Percentiles rank a stretch among this genome's conserved stretches.
Evolutionary conservation across 352 stramenopile species (phyloP).

Genomic region (Phytophthora ramorum): DNA sequence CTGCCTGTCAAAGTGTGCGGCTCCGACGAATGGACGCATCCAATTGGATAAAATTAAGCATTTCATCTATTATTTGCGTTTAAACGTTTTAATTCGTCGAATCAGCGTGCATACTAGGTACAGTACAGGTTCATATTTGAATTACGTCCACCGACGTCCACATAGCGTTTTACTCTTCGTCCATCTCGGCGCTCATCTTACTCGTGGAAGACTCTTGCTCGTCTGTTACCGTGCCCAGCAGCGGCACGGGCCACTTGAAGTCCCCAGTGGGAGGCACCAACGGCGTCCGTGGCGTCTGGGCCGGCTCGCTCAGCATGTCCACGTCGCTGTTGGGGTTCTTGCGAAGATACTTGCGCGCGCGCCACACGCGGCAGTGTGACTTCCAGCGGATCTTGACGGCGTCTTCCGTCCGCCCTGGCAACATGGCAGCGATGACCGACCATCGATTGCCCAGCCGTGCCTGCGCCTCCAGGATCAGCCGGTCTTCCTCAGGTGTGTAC

Average conservation of each 20-base stretch:
- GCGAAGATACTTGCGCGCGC: conserved; percentile 82
- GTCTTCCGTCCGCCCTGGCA: conserved; percentile 90
- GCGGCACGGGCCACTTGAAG: conserved; percentile 38
- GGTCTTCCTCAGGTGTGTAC: conserved; percentile 90
- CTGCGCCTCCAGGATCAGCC: conserved; percentile 88
- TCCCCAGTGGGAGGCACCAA: conserved; percentile 32
- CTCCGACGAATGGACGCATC: conserved; percentile 3
- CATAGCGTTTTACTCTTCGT: conserved; percentile 24
- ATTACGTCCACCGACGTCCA: conserved; percentile 32
- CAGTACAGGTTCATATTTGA: conserved; percentile 46
- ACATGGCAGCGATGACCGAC: conserved; percentile 90
- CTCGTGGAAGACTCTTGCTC: conserved; percentile 32
- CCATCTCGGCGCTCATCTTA: conserved; percentile 16
- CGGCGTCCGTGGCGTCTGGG: conserved; percentile 37
- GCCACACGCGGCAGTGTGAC: conserved; percentile 85
- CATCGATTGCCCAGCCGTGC: conserved; percentile 88
- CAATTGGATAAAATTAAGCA: conserved; percentile 17
- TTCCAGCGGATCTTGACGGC: conserved; percentile 95
- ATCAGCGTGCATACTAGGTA: conserved; percentile 15
- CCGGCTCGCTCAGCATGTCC: conserved; percentile 40
- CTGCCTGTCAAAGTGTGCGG: conserved; percentile 19
- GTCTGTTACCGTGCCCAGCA: conserved; percentile 16
- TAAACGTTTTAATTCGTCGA: not conserved
- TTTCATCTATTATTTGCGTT: no score
- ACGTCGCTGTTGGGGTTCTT: conserved; percentile 57